Base-by-base conservation (phyloP, 805 yeast genomes). In the Barnettozyma pratensis region DNA sequence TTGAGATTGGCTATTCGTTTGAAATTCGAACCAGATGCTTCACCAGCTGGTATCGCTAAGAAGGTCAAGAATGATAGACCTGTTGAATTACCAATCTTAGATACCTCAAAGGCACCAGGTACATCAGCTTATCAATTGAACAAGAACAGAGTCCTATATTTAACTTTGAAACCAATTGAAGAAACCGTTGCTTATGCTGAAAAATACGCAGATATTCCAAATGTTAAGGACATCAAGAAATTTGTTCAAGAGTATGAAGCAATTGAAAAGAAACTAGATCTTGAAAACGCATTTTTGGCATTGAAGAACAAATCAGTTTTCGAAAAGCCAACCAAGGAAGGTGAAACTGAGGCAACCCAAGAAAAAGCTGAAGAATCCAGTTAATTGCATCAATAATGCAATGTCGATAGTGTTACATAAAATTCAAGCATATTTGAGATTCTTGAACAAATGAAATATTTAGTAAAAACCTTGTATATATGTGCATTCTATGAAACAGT, bases 151-250 rank as follows among this genome's bases (percentile, higher is more conserved):
- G 43, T 44, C 39, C 38, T 47, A 9, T 67, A 66, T 41, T 36
- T 66, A 27, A 52, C 49, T 35, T 37, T 53, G 27, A 46, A 47
- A n/a, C 61, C 63, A 47, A 52, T 60, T 35, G 57, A 53, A 11
- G 47, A 49, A 39, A 40, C 56, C 48, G 39, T 49, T 47, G 9
- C 19, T 50, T 19, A 48, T 27, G 43, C 32, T 40, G 47, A 30
- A 12, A 35, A 34, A 14, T 30, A 32, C n/a, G 34, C 14, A 14
- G 39, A 41, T 11, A 11, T 42, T 7, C 28, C 37, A 36, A 31
- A 25, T 12, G 32, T 49, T 27, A 9, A 30, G 7, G 12, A 37
- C n/a, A 19, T 47, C 8, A 35, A 36, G 10, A 25, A 46, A 31
- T 53, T 50, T 28, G 54, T 53, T 10, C 19, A 39, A 27, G 32